Base-by-base conservation (phyloP, 768 basidiomycete genomes). In the Chiua virens region DNA sequence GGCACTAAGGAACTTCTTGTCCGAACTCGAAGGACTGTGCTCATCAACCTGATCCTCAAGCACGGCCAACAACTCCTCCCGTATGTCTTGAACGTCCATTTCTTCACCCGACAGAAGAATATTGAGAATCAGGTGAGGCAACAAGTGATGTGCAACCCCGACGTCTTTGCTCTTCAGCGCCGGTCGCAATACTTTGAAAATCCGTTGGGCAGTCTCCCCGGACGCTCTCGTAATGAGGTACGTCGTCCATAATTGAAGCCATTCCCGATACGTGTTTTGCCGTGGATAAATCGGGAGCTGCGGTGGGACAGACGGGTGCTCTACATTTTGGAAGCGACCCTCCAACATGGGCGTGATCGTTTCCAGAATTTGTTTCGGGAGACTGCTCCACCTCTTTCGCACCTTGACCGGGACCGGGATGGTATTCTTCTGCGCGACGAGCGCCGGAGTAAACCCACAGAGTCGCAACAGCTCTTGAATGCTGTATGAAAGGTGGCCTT, bases 41-140 rank as follows among this genome's bases (percentile, higher is more conserved):
- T 76, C 67, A 55, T 85, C 73, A 18, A 97, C 85, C 63, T 98
- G 95, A 63, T 98, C 96, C 58, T 86, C 77, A 11, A 99, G 76
- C 2, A 99, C 92, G 2, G 81, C 76, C 25, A 88, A 67, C 34
- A 98, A 78, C 65, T 99, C 97, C 3, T 66, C 62, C 2, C 84
- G 81, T 58, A 98, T 91, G 20, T 79, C 75, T 23, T 79, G 68
- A 1, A 80, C 75, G 47, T 87, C 83, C 13, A 74, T 72, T 1
- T 85, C 82, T 22, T 78, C 68, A 0, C 89, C 92, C 8, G 88
- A 87, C 47, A 93, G 77, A 15, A 98, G 75, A 13, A 92, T 79
- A 57, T 92, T 89, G 41, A 98, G 72, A 4, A 97, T 86, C 17
- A 99, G 78, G 64, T 98, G 94, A 8, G 97, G 96, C 18, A 99